These are phyloP conservation scores for Verticillium albo-atrum DNA, from an alignment of 2,329 filamentous ascomycete genomes.

Conservation along the genomic window DNA sequence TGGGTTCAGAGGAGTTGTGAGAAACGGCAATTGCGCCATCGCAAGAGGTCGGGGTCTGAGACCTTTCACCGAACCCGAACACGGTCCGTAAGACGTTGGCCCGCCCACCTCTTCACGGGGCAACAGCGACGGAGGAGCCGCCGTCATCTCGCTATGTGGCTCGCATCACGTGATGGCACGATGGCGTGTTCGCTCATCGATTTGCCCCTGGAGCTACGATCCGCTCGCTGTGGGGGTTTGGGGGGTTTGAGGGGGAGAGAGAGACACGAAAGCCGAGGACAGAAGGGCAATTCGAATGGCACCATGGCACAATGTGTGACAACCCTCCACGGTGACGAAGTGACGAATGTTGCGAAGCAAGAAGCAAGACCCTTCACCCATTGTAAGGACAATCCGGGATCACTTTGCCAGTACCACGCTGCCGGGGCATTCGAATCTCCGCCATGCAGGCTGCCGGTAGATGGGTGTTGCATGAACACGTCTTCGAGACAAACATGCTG, in stretches of 20 bases:
- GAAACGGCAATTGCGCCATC: no score
- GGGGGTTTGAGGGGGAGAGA: background rate
- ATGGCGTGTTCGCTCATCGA: background rate
- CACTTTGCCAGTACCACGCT: background rate
- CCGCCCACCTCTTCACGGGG: no score
- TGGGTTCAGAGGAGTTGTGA: no score
- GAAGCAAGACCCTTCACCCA: background rate
- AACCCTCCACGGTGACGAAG: no score
- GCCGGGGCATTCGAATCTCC: background rate
- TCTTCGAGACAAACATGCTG: background rate
- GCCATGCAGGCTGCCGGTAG: background rate
- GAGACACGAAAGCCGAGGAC: background rate
- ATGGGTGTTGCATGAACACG: background rate
- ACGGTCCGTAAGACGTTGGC: no score
- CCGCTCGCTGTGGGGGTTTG: background rate
- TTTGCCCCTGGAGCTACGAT: background rate
- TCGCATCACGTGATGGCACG: background rate
- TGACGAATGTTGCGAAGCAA: background rate
- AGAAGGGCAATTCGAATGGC: no score
- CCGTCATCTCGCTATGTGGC: background rate
- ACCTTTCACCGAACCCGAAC: no score
- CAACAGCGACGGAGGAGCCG: background rate
- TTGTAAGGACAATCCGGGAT: background rate
- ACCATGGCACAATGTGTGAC: background rate
- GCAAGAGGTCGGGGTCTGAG: no score